phyloP scores from a whole-genome alignment of 495 filamentous ascomycete genomes.

The Penicillium paradoxum region DNA sequence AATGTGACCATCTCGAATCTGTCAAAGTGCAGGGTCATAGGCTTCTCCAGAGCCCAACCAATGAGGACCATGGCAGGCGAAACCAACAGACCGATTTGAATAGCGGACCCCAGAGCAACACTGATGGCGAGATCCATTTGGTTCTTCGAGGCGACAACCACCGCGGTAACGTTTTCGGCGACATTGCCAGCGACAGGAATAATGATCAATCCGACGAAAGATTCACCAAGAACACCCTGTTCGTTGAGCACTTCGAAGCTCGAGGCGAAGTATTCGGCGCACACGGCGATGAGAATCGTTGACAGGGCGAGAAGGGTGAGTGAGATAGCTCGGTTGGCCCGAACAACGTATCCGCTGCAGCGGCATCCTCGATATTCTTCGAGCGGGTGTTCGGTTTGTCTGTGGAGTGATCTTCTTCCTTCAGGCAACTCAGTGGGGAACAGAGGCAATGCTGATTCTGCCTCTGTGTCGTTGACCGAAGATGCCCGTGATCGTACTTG shows the following conservation, averaged over 20 bases:
- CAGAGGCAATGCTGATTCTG: constrained; percentile 4
- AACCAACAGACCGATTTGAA: constrained; percentile 34
- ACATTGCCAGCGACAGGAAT: constrained; percentile 27
- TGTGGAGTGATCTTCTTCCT: neutral
- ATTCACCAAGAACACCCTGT: constrained; percentile 7
- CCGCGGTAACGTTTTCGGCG: constrained; percentile 22
- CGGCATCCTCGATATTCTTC: neutral
- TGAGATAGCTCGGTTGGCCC: constrained; percentile 1
- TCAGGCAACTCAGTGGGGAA: neutral
- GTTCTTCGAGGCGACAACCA: constrained; percentile 19
- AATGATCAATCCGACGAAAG: constrained; percentile 27
- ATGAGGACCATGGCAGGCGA: constrained; percentile 56
- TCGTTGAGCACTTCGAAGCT: constrained; percentile 21
- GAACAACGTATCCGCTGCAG: neutral
- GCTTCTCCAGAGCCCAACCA: constrained; percentile 56
- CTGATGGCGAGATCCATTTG: constrained; percentile 25
- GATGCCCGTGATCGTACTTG: neutral
- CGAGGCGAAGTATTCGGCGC: constrained; percentile 23
- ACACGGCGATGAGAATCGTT: constrained; percentile 25
- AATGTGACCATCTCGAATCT: constrained; percentile 73
- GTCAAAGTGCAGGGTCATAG: constrained; percentile 75
- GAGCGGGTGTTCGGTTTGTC: neutral
- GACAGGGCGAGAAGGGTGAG: constrained; percentile 12
- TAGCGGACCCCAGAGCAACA: constrained; percentile 20
- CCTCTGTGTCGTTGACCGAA: neutral